These are phyloP conservation scores for Tylopilus felleus DNA, from an alignment of 768 basidiomycete species.

Conservation along the genomic window DNA sequence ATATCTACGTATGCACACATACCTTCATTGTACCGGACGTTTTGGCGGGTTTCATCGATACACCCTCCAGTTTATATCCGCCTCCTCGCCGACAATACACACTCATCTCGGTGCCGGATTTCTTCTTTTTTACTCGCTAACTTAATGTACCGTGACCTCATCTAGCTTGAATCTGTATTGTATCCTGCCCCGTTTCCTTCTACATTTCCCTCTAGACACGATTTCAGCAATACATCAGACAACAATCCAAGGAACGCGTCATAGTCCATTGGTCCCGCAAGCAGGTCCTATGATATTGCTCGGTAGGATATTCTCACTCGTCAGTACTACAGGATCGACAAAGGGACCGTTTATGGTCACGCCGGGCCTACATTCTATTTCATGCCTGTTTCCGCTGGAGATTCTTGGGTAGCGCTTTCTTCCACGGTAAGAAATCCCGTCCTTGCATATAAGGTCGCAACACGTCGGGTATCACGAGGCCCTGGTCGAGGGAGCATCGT, in stretches of 20 bases:
- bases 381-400: constrained; percentile 69
- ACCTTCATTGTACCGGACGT: constrained; percentile 8
- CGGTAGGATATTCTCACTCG: no score
- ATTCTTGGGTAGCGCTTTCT: constrained; percentile 75
- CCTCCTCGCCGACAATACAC: not conserved
- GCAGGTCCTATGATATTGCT: no score
- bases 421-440: constrained; percentile 82
- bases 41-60: not conserved
- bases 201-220: not conserved
- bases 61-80: no score
- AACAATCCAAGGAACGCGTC: no score
- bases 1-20: constrained; percentile 16
- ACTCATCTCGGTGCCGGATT: not conserved
- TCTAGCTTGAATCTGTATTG: constrained; percentile 19
- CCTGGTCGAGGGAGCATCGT: constrained; percentile 47
- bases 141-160: constrained; percentile 16
- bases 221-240: constrained; percentile 4
- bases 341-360: no score
- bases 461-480: constrained; percentile 84
- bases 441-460: constrained; percentile 96
- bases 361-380: not conserved
- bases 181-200: constrained; percentile 1
- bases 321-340: no score
- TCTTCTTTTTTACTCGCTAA: constrained; percentile 12
- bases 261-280: no score